Conservation (phyloP, 1,284 basidiomycete species). For the Wolfiporia cocos region DNA sequence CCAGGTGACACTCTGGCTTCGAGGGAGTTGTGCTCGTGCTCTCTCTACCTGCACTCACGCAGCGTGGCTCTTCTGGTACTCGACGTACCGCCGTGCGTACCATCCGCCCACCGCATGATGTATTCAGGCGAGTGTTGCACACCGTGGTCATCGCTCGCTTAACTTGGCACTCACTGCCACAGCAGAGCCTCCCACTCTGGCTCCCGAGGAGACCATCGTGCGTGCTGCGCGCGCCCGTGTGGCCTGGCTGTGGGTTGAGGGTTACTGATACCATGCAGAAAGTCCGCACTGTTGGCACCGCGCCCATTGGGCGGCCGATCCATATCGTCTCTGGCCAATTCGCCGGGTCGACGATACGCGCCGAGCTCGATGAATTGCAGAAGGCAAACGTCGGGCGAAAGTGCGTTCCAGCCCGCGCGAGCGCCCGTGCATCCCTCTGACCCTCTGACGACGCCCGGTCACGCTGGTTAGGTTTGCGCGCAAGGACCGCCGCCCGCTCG, state of each 20-base stretch:
- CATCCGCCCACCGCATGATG: too few relatives aligned
- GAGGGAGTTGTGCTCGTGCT: too few relatives aligned
- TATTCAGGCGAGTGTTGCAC: too few relatives aligned
- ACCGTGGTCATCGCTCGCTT: too few relatives aligned
- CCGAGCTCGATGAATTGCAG: slow-evolving; percentile 8
- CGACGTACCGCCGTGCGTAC: too few relatives aligned
- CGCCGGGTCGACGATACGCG: slow-evolving; percentile 6
- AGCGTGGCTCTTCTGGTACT: too few relatives aligned
- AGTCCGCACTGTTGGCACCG: neutral
- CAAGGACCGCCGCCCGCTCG: slow-evolving; percentile 30
- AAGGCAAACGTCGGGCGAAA: slow-evolving; percentile 10
- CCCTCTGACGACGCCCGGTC: neutral
- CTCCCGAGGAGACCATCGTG: neutral
- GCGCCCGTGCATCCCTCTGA: too few relatives aligned
- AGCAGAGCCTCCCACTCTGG: too few relatives aligned
- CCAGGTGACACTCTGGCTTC: too few relatives aligned
- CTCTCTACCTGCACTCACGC: too few relatives aligned
- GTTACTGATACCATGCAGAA: neutral
- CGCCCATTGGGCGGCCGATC: slow-evolving; percentile 3
- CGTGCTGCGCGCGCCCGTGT: neutral
- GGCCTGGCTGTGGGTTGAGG: neutral
- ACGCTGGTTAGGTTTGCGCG: slow-evolving; percentile 25
- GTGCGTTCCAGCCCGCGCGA: slow-evolving; percentile 1
- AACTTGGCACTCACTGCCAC: too few relatives aligned
- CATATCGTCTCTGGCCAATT: slow-evolving; percentile 5